These are phyloP conservation scores for Candida alai DNA, from an alignment of 805 yeast genomes.

Conservation along the genomic window DNA sequence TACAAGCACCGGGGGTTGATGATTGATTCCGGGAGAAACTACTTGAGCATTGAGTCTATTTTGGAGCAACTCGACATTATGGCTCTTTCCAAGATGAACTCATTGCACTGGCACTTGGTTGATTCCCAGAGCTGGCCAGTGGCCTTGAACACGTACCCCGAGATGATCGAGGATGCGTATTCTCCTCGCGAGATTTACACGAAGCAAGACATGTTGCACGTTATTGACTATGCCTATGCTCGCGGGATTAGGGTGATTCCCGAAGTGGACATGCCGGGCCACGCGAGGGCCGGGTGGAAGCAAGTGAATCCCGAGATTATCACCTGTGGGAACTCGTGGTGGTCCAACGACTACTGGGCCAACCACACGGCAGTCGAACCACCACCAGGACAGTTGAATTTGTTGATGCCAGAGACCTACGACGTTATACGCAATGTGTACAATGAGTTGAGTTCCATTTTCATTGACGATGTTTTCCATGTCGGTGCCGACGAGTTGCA, in stretches of 20 bases:
- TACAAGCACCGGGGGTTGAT: conserved; percentile 37
- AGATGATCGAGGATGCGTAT: conserved; percentile 38
- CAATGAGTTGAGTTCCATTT: conserved; percentile 27
- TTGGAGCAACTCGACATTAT: conserved; percentile 35
- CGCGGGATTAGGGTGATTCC: conserved; percentile 41
- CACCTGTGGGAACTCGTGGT: conserved; percentile 26
- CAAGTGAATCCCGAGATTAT: conserved; percentile 24
- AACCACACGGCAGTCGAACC: conserved; percentile 32
- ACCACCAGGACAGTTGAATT: conserved; percentile 39
- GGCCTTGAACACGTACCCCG: conserved; percentile 26
- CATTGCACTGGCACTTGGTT: conserved; percentile 38
- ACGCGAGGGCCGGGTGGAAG: conserved; percentile 37
- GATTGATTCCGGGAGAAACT: conserved; percentile 39
- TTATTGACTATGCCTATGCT: conserved; percentile 28
- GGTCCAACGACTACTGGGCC: conserved; percentile 21
- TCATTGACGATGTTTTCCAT: conserved; percentile 36
- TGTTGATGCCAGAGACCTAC: conserved; percentile 27
- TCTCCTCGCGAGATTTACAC: conserved; percentile 27
- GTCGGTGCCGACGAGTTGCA: conserved; percentile 40
- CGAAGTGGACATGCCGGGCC: conserved; percentile 42
- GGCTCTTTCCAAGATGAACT: conserved; percentile 35
- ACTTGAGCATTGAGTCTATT: conserved; percentile 20
- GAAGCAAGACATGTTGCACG: conserved; percentile 19
- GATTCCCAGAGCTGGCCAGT: conserved; percentile 43
- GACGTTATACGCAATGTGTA: conserved; percentile 30